Evolutionary conservation across 2,329 filamentous ascomycete species (phyloP).

Genomic region (Xylaria sp.): DNA sequence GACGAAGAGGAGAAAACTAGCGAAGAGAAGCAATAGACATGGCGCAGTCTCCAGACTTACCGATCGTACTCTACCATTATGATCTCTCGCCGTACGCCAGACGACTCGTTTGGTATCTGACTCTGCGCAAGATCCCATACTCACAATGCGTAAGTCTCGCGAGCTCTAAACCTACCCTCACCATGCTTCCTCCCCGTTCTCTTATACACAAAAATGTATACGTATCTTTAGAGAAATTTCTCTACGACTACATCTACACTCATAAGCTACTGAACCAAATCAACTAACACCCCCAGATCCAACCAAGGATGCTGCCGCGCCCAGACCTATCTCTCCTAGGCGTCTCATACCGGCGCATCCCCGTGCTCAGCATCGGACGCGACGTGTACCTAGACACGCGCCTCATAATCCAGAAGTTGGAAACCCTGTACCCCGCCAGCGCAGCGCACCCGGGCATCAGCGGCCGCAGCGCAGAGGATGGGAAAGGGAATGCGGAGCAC

Average conservation of each 20-base stretch:
- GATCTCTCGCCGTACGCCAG: constrained; percentile 71
- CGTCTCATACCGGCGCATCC: constrained; percentile 75
- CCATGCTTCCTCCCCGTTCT: neutral
- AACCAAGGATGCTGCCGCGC: constrained; percentile 74
- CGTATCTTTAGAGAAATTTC: neutral
- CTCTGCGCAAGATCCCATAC: constrained; percentile 72
- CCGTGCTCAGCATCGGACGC: constrained; percentile 72
- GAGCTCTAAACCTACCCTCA: neutral
- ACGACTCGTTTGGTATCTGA: constrained; percentile 74
- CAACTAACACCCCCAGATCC: constrained; percentile 54
- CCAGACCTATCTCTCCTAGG: constrained; percentile 71
- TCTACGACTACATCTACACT: neutral
- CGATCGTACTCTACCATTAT: constrained; percentile 75
- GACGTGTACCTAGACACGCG: constrained; percentile 77
- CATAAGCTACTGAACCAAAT: neutral
- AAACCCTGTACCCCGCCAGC: constrained; percentile 62
- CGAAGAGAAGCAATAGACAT: constrained; percentile 9
- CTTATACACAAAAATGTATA: neutral
- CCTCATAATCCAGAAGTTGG: constrained; percentile 73
- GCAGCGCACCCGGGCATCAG: constrained; percentile 50
- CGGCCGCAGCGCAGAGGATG: neutral
- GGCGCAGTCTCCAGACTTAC: constrained; percentile 38
- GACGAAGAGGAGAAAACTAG: neutral
- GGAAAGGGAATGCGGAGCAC: constrained; percentile 48
- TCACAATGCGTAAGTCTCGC: constrained; percentile 69